Conservation (phyloP, 306 rosid genomes). For the Sesbania bispinosa region DNA sequence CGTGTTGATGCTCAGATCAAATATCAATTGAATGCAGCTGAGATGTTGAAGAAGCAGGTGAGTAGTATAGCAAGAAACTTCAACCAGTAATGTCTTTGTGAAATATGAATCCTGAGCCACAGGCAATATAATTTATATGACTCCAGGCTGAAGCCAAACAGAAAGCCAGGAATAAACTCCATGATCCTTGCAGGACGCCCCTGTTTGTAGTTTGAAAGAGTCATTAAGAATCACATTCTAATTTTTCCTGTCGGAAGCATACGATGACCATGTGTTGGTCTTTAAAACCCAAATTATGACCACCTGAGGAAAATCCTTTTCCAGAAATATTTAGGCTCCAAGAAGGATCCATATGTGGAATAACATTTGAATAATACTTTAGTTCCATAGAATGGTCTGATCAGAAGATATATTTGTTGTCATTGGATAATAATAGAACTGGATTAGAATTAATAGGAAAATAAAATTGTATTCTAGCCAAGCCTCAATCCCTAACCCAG, state of each 20-base stretch:
- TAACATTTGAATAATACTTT: not conserved
- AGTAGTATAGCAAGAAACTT: not conserved
- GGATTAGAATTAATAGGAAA: no score
- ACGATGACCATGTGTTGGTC: not conserved
- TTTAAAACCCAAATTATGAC: slow-evolving; percentile 3
- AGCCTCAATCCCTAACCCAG: no score
- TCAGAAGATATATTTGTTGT: not conserved
- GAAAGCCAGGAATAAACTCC: not conserved
- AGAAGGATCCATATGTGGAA: not conserved
- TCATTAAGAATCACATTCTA: not conserved
- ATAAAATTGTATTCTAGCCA: no score
- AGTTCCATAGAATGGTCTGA: not conserved
- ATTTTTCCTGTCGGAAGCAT: not conserved
- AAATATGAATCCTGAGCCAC: not conserved
- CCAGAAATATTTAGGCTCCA: not conserved
- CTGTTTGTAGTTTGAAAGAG: not conserved
- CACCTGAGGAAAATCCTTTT: not conserved
- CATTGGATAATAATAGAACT: not conserved
- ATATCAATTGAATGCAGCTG: slow-evolving; percentile 75
- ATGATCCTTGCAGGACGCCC: not conserved
- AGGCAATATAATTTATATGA: no score
- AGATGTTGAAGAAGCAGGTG: slow-evolving; percentile 87
- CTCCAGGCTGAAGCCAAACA: not conserved
- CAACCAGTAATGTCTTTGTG: not conserved
- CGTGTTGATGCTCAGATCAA: slow-evolving; percentile 63